These are phyloP conservation scores for Penicillium taxi DNA, from an alignment of 495 filamentous ascomycete genomes.

Conservation along the genomic window DNA sequence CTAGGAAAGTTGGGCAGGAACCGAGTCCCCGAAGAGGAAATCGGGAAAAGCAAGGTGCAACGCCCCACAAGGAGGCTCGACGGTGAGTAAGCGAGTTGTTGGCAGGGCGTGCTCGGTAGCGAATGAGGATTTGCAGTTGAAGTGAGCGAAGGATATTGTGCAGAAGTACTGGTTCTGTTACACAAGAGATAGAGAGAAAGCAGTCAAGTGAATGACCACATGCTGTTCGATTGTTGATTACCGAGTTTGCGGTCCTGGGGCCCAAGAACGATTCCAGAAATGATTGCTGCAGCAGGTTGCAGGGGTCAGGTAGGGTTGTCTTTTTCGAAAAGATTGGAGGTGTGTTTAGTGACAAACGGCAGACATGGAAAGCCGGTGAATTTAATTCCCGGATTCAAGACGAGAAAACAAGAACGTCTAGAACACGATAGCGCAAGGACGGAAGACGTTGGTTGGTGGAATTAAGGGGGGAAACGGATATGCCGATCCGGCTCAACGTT, in stretches of 20 bases:
- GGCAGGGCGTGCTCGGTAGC: slow-evolving; percentile 6
- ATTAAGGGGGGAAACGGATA: slow-evolving; percentile 11
- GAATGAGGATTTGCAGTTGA: slow-evolving; percentile 12
- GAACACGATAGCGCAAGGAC: slow-evolving; percentile 20
- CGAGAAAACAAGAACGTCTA: slow-evolving; percentile 30
- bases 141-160: slow-evolving; percentile 19
- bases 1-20: slow-evolving; percentile 24
- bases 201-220: slow-evolving; percentile 38
- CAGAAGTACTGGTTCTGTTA: slow-evolving; percentile 29
- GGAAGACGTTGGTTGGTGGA: slow-evolving; percentile 19
- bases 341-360: slow-evolving; percentile 8
- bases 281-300: no score
- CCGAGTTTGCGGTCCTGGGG: no score
- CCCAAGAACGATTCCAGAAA: slow-evolving; percentile 6
- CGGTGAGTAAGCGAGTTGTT: slow-evolving; percentile 17
- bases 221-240: no score
- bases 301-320: no score
- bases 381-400: no score
- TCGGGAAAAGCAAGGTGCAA: slow-evolving; percentile 21
- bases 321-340: slow-evolving; percentile 10
- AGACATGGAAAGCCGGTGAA: slow-evolving; percentile 6
- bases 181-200: slow-evolving; percentile 24
- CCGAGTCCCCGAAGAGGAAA: slow-evolving; percentile 16
- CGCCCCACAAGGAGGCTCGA: slow-evolving; percentile 14
- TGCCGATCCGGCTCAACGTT: slow-evolving; percentile 29